Evolutionary conservation across 306 rosid genomes (phyloP).

Genomic region (Mimosa bimucronata): DNA sequence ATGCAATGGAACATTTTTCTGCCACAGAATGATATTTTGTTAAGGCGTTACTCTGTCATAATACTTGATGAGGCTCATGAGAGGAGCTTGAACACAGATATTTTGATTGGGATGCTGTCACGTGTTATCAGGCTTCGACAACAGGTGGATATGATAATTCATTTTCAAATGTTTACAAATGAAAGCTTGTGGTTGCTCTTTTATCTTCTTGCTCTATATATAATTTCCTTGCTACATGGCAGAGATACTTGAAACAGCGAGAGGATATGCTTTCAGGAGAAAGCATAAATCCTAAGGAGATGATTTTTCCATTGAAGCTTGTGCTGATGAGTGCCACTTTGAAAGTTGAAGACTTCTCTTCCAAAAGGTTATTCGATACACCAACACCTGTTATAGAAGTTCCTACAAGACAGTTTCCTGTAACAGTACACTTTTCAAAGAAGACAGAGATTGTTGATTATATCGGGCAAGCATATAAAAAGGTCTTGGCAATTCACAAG

Average conservation of each 20-base stretch:
- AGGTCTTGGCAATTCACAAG: constrained; percentile 89
- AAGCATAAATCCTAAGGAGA: constrained; percentile 51
- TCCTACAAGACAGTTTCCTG: constrained; percentile 87
- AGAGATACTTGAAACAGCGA: constrained; percentile 62
- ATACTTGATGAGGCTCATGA: constrained; percentile 97
- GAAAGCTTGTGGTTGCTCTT: constrained; percentile 5
- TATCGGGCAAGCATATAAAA: constrained; percentile 81
- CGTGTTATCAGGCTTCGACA: constrained; percentile 68
- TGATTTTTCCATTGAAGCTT: constrained; percentile 81
- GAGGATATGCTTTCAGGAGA: constrained; percentile 54
- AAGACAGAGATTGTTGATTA: constrained; percentile 78
- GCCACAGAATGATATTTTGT: constrained; percentile 75
- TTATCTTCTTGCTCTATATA: constrained; percentile 23
- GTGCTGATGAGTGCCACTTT: constrained; percentile 97
- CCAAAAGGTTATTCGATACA: constrained; percentile 61
- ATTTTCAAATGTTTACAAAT: constrained; percentile 1
- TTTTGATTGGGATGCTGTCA: constrained; percentile 92
- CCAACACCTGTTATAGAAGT: constrained; percentile 83
- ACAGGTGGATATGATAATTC: constrained; percentile 52
- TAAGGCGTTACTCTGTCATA: constrained; percentile 80
- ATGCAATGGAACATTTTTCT: constrained; percentile 33
- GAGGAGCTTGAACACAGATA: constrained; percentile 96
- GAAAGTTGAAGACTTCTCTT: constrained; percentile 83
- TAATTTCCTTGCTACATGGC: constrained; percentile 33
- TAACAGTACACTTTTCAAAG: constrained; percentile 72